Evolutionary conservation across 805 yeast genomes (phyloP), one percentile per base, ranked within the genome.

Genomic region (Ogataea ganodermae): DNA sequence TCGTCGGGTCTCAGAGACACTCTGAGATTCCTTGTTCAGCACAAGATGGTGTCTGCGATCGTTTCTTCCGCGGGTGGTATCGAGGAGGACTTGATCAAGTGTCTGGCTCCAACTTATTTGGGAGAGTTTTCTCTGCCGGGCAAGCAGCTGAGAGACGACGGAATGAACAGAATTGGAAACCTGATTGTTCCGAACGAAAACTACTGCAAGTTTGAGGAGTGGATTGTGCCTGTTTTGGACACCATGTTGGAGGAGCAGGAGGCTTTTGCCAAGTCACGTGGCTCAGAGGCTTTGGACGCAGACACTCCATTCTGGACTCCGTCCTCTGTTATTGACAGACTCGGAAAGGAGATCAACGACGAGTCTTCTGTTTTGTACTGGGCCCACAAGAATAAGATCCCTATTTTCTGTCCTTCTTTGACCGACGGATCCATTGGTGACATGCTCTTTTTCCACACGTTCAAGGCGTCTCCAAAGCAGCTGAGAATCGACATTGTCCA

Each of bases 381-480:
- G 98, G 96, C 97, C 26, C 95, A 94, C 74, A 92, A 94, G 71
- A 94, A 94, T 73, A 71, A 90, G 61, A 94, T 94, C 52, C 99
- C 99, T 14, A 81, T 94, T 32, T 94, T 94, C 71, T 94, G 98
- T 69, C 99, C 99, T 17, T 94, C 98, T 2, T 74, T 94, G 49
- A 94, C 99, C 4, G 99, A 94, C 71, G 99, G 99, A 17, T 89
- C 97, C 38, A 87, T 94, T 60, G 99, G 99, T 56, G 99, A 94
- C 66, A 94, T 94, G 99, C 79, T 94, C 50, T 94, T 94, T 66
- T 94, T 94, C 86, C 98, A 94, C 70, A 92, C 99, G 14, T 94
- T 90, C 79, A 90, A 89, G 69, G 79, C 97, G 1, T 85, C 95
- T 36, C 97, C 97, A 38, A 83, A 82, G 58, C 96, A 90, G 62